Conservation (phyloP, 2,329 filamentous ascomycete genomes). For the Aspergillus brasiliensis region DNA sequence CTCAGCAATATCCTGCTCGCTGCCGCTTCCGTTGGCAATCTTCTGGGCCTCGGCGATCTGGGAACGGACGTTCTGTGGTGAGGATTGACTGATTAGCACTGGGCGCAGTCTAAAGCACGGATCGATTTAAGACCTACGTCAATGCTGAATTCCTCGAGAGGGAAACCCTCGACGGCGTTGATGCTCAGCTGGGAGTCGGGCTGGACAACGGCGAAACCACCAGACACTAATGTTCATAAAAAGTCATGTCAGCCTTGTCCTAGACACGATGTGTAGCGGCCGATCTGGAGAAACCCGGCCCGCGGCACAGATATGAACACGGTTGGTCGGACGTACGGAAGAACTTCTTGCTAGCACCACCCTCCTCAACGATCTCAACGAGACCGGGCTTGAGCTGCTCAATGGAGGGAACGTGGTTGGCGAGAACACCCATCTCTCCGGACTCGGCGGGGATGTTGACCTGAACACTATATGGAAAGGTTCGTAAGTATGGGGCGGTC, state of each 20-base stretch:
- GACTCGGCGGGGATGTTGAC: conserved; percentile 98
- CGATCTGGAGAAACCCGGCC: background rate
- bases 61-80: conserved; percentile 68
- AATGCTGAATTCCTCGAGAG: conserved; percentile 92
- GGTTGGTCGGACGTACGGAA: conserved; percentile 72
- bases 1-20: conserved; percentile 96
- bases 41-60: conserved; percentile 96
- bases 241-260: conserved; percentile 22
- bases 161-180: conserved; percentile 94
- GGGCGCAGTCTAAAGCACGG: background rate
- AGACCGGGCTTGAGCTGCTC: conserved; percentile 98
- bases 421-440: conserved; percentile 98
- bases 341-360: conserved; percentile 86
- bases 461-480: conserved; percentile 76
- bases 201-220: conserved; percentile 95
- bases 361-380: conserved; percentile 94
- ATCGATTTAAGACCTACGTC: conserved; percentile 57
- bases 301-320: conserved; percentile 12
- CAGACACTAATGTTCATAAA: conserved; percentile 67
- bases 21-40: conserved; percentile 84
- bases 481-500: conserved; percentile 48
- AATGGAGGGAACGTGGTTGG: conserved; percentile 97
- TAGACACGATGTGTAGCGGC: background rate
- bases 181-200: conserved; percentile 94
- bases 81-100: conserved; percentile 11